Base-by-base conservation (phyloP, 495 filamentous ascomycete genomes). In the Penicillium chermesinum region DNA sequence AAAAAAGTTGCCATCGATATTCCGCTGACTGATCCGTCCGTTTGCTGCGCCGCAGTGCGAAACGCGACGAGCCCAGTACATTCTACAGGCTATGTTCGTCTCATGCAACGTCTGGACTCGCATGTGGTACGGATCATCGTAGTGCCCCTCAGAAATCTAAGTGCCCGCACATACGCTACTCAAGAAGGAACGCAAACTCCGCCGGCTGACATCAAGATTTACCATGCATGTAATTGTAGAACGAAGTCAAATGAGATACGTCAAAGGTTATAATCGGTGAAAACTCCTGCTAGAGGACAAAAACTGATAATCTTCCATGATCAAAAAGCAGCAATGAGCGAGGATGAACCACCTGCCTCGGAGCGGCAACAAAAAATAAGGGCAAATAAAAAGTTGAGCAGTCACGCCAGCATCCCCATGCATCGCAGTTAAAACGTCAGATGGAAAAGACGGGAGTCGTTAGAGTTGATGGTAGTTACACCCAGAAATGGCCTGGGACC, bases 211-310 rank as follows among this genome's bases (percentile, higher is more conserved):
- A n/a, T n/a, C n/a, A n/a, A n/a, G n/a, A n/a, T n/a, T n/a, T n/a
- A n/a, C n/a, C n/a, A n/a, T n/a, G n/a, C n/a, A 27, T 17, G 40
- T n/a, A 10, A 42, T 32, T 21, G 19, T 27, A n/a, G 30, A 8
- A n/a, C n/a, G n/a, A 18, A 2, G 14, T 14, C 27, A 8, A 27
- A n/a, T 15, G 17, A 16, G 21, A 3, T 13, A 7, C 14, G 16
- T 27, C 22, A 42, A 42, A n/a, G 10, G 25, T 10, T 30, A 10
- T 30, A 30, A 16, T 42, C 13, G n/a, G 61, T 53, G 50, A 63
- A 58, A 71, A 73, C 64, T 59, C 69, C 66, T 57, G 66, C 65
- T 70, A 54, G 63, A 66, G 59, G 58, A 57, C 64, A 66, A 51
- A 33, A 46, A 57, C 44, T 17, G 49, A 42, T 33, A 53, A 54